A percentile compares a stretch with the other conserved stretches of the same genome.
These are phyloP conservation scores for Fusarium protoensiforme DNA, from an alignment of 2,329 filamentous ascomycete genomes.

Conservation along the genomic window DNA sequence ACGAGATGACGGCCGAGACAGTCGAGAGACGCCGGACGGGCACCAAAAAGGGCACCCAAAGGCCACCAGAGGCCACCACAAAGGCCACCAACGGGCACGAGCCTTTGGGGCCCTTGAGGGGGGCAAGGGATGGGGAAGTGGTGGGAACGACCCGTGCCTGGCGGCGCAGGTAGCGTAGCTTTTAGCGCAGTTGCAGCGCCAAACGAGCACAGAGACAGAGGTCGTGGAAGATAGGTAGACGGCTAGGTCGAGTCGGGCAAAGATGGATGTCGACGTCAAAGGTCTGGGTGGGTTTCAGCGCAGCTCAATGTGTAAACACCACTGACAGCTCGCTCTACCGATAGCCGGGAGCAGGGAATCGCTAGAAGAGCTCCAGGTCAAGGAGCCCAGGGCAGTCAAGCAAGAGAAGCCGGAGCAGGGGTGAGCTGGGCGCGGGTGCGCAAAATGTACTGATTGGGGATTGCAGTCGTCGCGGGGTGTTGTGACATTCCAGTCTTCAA, in stretches of 20 bases:
- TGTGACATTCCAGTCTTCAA: slow-evolving; percentile 45
- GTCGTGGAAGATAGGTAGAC: slow-evolving; percentile 15
- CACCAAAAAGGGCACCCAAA: slow-evolving; percentile 34
- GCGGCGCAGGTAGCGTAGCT: slow-evolving; percentile 44
- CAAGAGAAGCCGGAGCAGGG: slow-evolving; percentile 30
- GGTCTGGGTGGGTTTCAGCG: slow-evolving; percentile 15
- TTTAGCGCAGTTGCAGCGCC: slow-evolving; percentile 43
- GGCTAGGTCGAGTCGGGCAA: slow-evolving; percentile 13
- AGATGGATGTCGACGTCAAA: slow-evolving; percentile 10
- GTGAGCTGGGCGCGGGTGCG: slow-evolving; percentile 36
- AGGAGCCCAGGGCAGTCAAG: slow-evolving; percentile 5
- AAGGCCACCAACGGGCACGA: slow-evolving; percentile 43
- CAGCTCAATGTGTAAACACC: slow-evolving; percentile 9
- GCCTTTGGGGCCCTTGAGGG: slow-evolving; percentile 40
- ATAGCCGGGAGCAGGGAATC: slow-evolving; percentile 6
- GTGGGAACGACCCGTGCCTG: slow-evolving; percentile 46
- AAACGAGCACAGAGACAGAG: slow-evolving; percentile 32
- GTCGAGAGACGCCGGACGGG: slow-evolving; percentile 37
- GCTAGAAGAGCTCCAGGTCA: slow-evolving; percentile 14
- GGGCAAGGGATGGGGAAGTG: slow-evolving; percentile 39
- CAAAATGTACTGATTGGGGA: slow-evolving; percentile 40
- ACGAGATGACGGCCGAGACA: slow-evolving; percentile 48
- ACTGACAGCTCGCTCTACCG: slow-evolving; percentile 9
- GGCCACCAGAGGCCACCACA: slow-evolving; percentile 32
- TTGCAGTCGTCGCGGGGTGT: slow-evolving; percentile 41